Evolutionary conservation across 2,329 filamentous ascomycete genomes (phyloP).

Genomic region (Pyrenochaeta sp.): DNA sequence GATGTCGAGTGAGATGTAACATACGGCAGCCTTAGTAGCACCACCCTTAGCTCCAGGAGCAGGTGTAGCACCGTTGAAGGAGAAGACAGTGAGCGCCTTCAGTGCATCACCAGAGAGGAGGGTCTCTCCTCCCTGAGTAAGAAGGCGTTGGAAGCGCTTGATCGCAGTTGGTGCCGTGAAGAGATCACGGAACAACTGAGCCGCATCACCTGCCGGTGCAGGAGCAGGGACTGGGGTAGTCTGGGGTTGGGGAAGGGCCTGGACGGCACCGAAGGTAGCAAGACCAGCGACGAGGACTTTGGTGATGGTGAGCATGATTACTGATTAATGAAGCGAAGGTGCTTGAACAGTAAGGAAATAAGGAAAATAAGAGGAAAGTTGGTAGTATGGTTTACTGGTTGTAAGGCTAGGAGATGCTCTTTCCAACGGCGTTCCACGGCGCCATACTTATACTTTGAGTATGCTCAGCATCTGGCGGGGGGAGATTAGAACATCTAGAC

Average conservation of each 20-base stretch:
- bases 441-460: constrained; percentile 36
- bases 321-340: constrained; percentile 27
- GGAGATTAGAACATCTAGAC: constrained; percentile 5
- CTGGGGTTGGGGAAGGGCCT: constrained; percentile 38
- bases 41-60: constrained; percentile 62
- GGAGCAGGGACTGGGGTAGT: constrained; percentile 18
- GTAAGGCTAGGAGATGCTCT: constrained; percentile 37
- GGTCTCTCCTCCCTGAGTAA: constrained; percentile 37
- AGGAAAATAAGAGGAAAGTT: constrained; percentile 25
- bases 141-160: constrained; percentile 49
- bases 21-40: constrained; percentile 34
- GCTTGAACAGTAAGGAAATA: constrained; percentile 20
- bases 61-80: constrained; percentile 56
- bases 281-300: constrained; percentile 45
- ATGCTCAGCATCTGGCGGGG: not conserved
- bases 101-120: constrained; percentile 43
- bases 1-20: constrained; percentile 1
- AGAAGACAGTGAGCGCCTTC: constrained; percentile 66
- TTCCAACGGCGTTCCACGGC: constrained; percentile 3
- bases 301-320: constrained; percentile 46
- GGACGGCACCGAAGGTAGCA: constrained; percentile 36
- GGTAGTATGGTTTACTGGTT: constrained; percentile 34
- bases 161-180: constrained; percentile 44
- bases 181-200: constrained; percentile 38
- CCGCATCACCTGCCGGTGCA: constrained; percentile 26